Base-by-base conservation (phyloP, 208 protist species). In the Crithidia fasciculata region DNA sequence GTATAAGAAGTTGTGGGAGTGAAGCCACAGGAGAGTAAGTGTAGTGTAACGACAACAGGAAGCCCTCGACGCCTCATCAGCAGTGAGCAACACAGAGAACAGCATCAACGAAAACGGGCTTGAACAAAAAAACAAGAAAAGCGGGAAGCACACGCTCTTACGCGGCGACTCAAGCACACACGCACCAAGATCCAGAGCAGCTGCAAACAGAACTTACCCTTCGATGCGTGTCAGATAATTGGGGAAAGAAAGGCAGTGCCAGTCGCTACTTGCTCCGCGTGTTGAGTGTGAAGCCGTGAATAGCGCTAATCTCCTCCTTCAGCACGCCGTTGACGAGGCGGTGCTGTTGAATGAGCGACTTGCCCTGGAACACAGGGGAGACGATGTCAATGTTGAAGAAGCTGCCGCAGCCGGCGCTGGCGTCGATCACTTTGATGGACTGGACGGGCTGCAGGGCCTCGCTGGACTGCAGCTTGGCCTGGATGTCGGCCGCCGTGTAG, bases 251-350 rank as follows among this genome's bases (percentile, higher is more conserved):
- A 28, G 28, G 28, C 28, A 28, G 28, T 28, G 28, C 28, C 28
- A 28, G 28, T 50, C 4, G 2, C 58, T 56, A 73, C 50, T 69
- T 59, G 52, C 76, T 59, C 52, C 67, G 73, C 0, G 90, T 94
- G 28, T 88, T 88, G 10, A 97, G 81, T 13, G 90, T 93, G 71
- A 97, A 93, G 59, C 90, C 92, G 77, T 97, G 92, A 53, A 97
- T 95, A 15, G 82, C 68, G 37, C 86, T 86, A 58, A 97, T 95
- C 50, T 97, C 92, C 0, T 81, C 76, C 71, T 94, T 86, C n/a
- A 97, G 69, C 10, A 82, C 87, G 37, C 76, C 72, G 65, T 97
- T 95, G 49, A 97, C 92, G 37, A 97, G 65, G 18, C 92, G 83
- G 71, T 97, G 92, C 65, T 97, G 92, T 55, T 95, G 84, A 57